These are phyloP conservation scores for Candida orba DNA, from an alignment of 805 yeast species.

Conservation along the genomic window DNA sequence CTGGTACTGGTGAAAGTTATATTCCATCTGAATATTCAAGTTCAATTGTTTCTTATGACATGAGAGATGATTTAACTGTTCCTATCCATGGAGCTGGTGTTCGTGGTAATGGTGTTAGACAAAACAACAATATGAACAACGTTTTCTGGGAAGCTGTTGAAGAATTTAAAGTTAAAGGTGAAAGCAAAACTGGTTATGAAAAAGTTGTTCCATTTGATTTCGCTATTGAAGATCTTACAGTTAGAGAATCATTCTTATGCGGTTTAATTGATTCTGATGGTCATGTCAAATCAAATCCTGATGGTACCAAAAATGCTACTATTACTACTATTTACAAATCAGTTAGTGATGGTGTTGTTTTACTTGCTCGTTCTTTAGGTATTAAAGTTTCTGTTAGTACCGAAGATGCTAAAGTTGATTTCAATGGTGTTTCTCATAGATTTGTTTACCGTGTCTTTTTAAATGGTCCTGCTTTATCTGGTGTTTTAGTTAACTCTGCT, in stretches of 20 bases:
- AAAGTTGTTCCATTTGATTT: constrained; percentile 31
- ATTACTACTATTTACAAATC: constrained; percentile 27
- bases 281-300: constrained; percentile 16
- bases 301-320: constrained; percentile 18
- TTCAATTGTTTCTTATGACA: not conserved
- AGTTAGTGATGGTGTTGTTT: constrained; percentile 30
- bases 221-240: constrained; percentile 29
- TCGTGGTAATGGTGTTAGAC: too few species aligned
- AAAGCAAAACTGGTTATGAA: constrained; percentile 1
- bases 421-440: not conserved
- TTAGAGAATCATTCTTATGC: constrained; percentile 38
- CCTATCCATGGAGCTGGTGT: not conserved
- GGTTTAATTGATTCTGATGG: constrained; percentile 39
- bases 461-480: constrained; percentile 22
- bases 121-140: constrained; percentile 4
- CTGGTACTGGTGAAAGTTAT: constrained; percentile 15
- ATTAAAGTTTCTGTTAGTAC: constrained; percentile 28
- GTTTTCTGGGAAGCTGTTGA: constrained; percentile 26
- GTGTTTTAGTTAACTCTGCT: constrained; percentile 25
- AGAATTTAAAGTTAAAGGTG: constrained; percentile 14
- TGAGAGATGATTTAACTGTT: not conserved
- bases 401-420: constrained; percentile 15
- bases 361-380: constrained; percentile 38
- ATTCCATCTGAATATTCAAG: not conserved
- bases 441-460: constrained; percentile 12